These are phyloP conservation scores for Ophiosphaerella narmari DNA, from an alignment of 2,329 filamentous ascomycete genomes.

Conservation along the genomic window DNA sequence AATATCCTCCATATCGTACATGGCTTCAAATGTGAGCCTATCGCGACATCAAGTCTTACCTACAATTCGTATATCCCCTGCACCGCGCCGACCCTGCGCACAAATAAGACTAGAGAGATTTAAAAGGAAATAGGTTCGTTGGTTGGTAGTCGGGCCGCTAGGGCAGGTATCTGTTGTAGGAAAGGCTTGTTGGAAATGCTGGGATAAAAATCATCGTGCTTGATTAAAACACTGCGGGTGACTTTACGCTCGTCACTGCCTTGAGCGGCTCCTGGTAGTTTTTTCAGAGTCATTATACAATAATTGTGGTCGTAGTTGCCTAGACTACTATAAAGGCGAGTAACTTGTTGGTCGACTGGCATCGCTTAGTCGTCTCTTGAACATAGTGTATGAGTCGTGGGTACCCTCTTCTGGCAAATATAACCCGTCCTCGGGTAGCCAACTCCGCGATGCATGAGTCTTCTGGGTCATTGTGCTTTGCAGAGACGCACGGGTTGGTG, in stretches of 20 bases:
- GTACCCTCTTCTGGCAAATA: slow-evolving; percentile 28
- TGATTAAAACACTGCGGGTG: too few relatives aligned
- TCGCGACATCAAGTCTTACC: neutral
- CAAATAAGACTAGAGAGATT: neutral
- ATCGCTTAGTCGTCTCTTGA: slow-evolving; percentile 12
- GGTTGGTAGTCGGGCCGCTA: slow-evolving; percentile 19
- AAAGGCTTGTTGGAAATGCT: slow-evolving; percentile 4
- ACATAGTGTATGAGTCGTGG: slow-evolving; percentile 21
- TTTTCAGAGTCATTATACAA: too few relatives aligned
- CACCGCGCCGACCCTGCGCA: neutral
- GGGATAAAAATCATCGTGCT: neutral
- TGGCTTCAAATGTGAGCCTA: neutral
- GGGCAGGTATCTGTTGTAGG: slow-evolving; percentile 3
- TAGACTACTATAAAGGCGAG: slow-evolving; percentile 20
- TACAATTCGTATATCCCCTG: neutral
- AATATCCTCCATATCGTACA: neutral
- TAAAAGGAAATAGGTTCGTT: slow-evolving; percentile 3
- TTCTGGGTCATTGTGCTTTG: slow-evolving; percentile 19
- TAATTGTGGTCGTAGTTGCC: neutral
- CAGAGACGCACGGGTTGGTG: slow-evolving; percentile 13
- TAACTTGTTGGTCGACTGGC: slow-evolving; percentile 26
- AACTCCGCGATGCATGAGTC: slow-evolving; percentile 23
- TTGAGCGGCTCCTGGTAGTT: too few relatives aligned
- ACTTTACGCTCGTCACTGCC: too few relatives aligned
- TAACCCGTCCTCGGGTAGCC: slow-evolving; percentile 30